Base-by-base conservation (phyloP, 225 moss, liverwort and hornwort species). In the Polytrichum formosum region DNA sequence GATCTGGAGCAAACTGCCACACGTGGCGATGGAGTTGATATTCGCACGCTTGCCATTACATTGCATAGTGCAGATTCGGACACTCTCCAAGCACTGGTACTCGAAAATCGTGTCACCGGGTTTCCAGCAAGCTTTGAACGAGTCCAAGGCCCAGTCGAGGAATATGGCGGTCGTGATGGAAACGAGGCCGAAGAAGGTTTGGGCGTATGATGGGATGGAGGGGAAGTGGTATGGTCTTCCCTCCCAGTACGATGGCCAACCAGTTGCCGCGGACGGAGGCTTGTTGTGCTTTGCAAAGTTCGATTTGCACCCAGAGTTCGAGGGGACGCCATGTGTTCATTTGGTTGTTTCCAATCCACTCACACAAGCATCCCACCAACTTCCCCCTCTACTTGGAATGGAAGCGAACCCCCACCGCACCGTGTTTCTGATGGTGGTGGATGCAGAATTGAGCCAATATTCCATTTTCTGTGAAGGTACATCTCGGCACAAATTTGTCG, bases 1-100 rank as follows among this genome's bases (percentile, higher is more conserved):
- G 23, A 23, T 63, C 17, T 63, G 62, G 62, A 26, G 62, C 27
- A 63, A 28, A 26, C 62, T 63, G 62, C 62, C 62, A 26, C 62
- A 17, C 9, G 13, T 26, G 3, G 25, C 26, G 7, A 63, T 63
- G 62, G 62, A 63, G 13, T 16, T 63, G 25, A 26, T 63, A 17
- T 63, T 63, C 7, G 62, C 62, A 23, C 62, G 26, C 62, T 16
- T 63, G 17, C 62, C 62, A 16, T 26, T 63, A 26, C 62, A 63
- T 17, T 63, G 27, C 27, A 63, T 63, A 3, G 23, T 63, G 10
- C 62, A 26, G 17, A 8, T 63, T 26, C 62, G 62, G 5, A 26
- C 26, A 1, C 62, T 63, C 23, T 63, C 62, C 62, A 23, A 63
- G 22, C 27, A 23, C 21, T 63, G 62, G 62, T 2, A 28, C 21